Percentiles rank a stretch among this genome's conserved stretches.
Evolutionary conservation across 2,329 filamentous ascomycete genomes (phyloP).

Genomic region (Diplodia scrobiculata): DNA sequence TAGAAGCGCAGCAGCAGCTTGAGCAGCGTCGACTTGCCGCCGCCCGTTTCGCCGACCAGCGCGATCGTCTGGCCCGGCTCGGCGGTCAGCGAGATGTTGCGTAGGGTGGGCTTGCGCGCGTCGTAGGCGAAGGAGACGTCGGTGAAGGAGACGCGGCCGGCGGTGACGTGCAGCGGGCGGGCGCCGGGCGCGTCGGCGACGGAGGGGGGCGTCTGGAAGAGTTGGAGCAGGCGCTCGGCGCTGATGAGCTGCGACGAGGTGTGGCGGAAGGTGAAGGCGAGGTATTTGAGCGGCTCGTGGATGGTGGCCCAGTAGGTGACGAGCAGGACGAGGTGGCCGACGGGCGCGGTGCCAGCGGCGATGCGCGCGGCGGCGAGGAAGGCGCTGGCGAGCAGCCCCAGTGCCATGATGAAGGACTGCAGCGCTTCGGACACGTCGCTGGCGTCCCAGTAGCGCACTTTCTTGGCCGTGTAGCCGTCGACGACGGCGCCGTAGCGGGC

Average conservation of each 20-base stretch:
- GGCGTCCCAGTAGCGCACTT: conserved; percentile 39
- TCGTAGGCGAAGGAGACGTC: conserved; percentile 53
- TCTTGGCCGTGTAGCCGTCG: conserved; percentile 41
- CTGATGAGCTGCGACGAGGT: conserved; percentile 62
- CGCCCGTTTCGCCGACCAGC: conserved; percentile 60
- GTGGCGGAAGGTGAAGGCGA: conserved; percentile 54
- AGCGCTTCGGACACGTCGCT: conserved; percentile 38
- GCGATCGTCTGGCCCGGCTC: conserved; percentile 57
- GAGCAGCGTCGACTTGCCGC: conserved; percentile 60
- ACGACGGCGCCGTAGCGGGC: conserved; percentile 51
- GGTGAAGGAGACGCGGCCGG: conserved; percentile 55
- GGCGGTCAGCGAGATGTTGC: conserved; percentile 54
- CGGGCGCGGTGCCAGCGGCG: conserved; percentile 50
- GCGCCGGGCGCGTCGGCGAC: conserved; percentile 56
- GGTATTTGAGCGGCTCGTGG: conserved; percentile 53
- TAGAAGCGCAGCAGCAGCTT: conserved; percentile 60
- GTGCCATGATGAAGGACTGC: conserved; percentile 52
- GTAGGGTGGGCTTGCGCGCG: conserved; percentile 54
- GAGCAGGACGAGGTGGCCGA: conserved; percentile 66
- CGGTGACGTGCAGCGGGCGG: conserved; percentile 54
- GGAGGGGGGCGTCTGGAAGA: conserved; percentile 61
- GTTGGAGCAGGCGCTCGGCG: conserved; percentile 62
- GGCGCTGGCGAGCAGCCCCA: conserved; percentile 54
- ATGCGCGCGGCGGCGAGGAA: conserved; percentile 59
- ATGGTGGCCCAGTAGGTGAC: conserved; percentile 63